phyloP scores from a whole-genome alignment of 495 filamentous ascomycete genomes.

The Cercophora newfieldiana region DNA sequence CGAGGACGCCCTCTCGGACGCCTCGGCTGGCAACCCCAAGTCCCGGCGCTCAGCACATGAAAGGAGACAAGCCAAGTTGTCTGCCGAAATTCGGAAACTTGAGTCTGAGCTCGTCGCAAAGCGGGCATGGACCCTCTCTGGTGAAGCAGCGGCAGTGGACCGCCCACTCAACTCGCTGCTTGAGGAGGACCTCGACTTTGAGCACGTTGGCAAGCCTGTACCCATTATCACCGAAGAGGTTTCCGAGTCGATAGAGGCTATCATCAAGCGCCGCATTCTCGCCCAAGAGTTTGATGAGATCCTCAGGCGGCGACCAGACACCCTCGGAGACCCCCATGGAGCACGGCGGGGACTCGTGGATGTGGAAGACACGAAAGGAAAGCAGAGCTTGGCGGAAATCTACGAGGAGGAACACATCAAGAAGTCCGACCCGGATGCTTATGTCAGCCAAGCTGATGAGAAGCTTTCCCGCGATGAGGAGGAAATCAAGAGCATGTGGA shows the following conservation, averaged over 20 bases:
- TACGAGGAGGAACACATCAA: slow-evolving; percentile 92
- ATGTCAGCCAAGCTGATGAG: slow-evolving; percentile 77
- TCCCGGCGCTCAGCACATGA: slow-evolving; percentile 75
- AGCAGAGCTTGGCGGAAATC: slow-evolving; percentile 84
- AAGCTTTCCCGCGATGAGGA: slow-evolving; percentile 77
- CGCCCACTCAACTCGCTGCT: slow-evolving; percentile 88
- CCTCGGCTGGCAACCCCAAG: slow-evolving; percentile 55
- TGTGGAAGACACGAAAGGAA: slow-evolving; percentile 81
- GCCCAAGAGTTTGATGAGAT: slow-evolving; percentile 93
- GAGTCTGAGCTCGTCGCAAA: slow-evolving; percentile 90
- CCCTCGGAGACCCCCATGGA: slow-evolving; percentile 53
- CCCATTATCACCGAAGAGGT: slow-evolving; percentile 93
- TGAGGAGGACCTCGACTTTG: slow-evolving; percentile 94
- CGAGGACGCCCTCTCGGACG: slow-evolving; percentile 56
- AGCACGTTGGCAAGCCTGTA: slow-evolving; percentile 91
- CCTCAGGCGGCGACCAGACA: slow-evolving; percentile 74
- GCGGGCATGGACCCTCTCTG: slow-evolving; percentile 84
- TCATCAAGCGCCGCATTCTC: slow-evolving; percentile 92
- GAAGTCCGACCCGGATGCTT: slow-evolving; percentile 71
- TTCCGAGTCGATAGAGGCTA: slow-evolving; percentile 86
- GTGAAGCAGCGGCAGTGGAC: slow-evolving; percentile 81
- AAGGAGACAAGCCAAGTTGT: slow-evolving; percentile 78
- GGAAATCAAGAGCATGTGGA: slow-evolving; percentile 85
- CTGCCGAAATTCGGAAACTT: slow-evolving; percentile 84
- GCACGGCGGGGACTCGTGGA: slow-evolving; percentile 70